These are phyloP conservation scores for Botrytis aclada DNA, from an alignment of 2,329 filamentous ascomycete species.

Conservation along the genomic window DNA sequence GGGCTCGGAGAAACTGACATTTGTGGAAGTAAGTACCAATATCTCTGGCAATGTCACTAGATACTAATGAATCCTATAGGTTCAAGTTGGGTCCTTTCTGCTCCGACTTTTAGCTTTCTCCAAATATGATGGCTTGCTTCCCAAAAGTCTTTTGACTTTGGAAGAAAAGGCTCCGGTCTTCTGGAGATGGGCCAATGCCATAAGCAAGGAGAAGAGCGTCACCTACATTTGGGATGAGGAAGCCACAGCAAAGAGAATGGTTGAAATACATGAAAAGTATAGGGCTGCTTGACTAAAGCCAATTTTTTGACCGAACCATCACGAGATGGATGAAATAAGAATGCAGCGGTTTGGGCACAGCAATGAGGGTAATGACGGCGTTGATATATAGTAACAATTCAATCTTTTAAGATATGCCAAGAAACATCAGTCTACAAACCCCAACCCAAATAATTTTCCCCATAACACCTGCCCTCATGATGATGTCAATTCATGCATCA, in stretches of 20 bases:
- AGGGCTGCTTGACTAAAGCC: conserved; percentile 10
- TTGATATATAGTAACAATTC: conserved; percentile 6
- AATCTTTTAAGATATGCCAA: conserved; percentile 11
- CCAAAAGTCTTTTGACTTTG: conserved; percentile 47
- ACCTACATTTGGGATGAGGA: conserved; percentile 59
- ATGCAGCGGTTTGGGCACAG: neutral
- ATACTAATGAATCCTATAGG: conserved; percentile 42
- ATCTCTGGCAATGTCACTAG: neutral
- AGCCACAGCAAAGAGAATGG: conserved; percentile 42
- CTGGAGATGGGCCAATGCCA: conserved; percentile 61
- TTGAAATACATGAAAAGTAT: conserved; percentile 38
- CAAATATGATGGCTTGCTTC: conserved; percentile 54
- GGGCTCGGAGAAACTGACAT: conserved; percentile 60
- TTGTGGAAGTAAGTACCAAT: conserved; percentile 62
- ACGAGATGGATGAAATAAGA: neutral
- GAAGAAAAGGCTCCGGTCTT: conserved; percentile 61
- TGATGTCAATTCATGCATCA: conserved; percentile 8
- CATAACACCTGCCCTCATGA: neutral
- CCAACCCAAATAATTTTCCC: neutral
- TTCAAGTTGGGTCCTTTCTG: conserved; percentile 63
- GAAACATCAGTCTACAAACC: neutral
- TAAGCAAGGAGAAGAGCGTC: conserved; percentile 63
- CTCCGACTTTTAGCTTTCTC: conserved; percentile 55
- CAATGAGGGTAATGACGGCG: conserved; percentile 7
- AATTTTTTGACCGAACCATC: neutral